These are phyloP conservation scores for Colletotrichum brevisporum DNA, from an alignment of 2,329 filamentous ascomycete species.

Conservation along the genomic window DNA sequence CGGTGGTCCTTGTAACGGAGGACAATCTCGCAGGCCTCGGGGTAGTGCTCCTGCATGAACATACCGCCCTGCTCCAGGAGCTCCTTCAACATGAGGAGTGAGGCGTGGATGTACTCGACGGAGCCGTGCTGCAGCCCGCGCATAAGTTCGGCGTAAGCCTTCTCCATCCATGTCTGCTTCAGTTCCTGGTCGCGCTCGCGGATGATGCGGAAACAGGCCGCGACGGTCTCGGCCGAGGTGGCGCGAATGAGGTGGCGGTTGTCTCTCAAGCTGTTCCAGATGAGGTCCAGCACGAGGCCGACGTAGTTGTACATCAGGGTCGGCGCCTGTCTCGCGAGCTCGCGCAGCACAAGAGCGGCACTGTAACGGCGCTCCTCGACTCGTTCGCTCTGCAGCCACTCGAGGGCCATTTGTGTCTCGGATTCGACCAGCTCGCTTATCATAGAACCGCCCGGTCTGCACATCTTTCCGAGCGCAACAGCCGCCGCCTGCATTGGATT, in stretches of 20 bases:
- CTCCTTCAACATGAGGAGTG: constrained; percentile 91
- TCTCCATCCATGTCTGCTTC: constrained; percentile 88
- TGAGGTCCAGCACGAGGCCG: constrained; percentile 93
- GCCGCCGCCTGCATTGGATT: constrained; percentile 92
- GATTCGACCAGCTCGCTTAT: constrained; percentile 97
- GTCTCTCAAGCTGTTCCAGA: constrained; percentile 95
- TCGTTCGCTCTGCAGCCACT: constrained; percentile 96
- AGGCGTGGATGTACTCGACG: constrained; percentile 93
- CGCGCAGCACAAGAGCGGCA: constrained; percentile 89
- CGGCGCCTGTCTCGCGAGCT: constrained; percentile 92
- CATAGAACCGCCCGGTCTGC: constrained; percentile 90
- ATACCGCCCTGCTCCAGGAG: constrained; percentile 95
- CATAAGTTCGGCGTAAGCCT: constrained; percentile 90
- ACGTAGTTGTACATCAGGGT: constrained; percentile 97
- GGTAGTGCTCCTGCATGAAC: constrained; percentile 98
- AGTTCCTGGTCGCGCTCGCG: constrained; percentile 91
- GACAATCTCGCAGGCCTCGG: constrained; percentile 92
- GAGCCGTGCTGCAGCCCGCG: constrained; percentile 84
- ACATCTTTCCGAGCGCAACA: constrained; percentile 89
- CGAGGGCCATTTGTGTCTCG: constrained; percentile 94
- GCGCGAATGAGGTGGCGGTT: constrained; percentile 91
- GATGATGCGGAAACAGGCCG: constrained; percentile 96
- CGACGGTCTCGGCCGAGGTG: constrained; percentile 92
- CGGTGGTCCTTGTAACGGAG: constrained; percentile 93
- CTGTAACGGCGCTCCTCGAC: constrained; percentile 95